Evolutionary conservation across 2,329 filamentous ascomycete species (phyloP).

Genomic region (Coniochaeta sp.): DNA sequence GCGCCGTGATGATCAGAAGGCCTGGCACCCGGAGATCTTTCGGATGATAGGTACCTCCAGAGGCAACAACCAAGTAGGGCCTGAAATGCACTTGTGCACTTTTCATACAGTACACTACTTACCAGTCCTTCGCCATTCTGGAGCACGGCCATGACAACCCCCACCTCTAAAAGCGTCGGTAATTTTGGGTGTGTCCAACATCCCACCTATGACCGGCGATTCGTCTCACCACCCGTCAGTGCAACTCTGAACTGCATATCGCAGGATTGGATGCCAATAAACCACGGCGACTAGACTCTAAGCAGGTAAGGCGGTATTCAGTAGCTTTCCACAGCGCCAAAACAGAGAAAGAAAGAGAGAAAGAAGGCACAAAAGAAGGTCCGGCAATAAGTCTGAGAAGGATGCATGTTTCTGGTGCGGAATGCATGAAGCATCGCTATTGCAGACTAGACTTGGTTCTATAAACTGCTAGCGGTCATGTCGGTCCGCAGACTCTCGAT

Average conservation of each 20-base stretch:
- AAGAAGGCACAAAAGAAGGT: too few relatives aligned
- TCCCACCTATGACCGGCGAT: background rate
- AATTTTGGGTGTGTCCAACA: background rate
- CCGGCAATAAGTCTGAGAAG: background rate
- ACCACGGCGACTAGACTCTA: background rate
- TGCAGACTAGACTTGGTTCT: too few relatives aligned
- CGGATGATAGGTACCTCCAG: background rate
- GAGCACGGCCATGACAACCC: background rate
- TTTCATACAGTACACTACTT: background rate
- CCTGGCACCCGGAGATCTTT: background rate
- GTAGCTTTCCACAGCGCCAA: background rate
- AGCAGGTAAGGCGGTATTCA: background rate
- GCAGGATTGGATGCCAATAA: background rate
- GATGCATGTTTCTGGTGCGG: too few relatives aligned
- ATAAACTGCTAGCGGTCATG: too few relatives aligned
- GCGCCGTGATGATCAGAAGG: background rate
- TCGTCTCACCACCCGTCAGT: background rate
- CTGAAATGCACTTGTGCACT: background rate
- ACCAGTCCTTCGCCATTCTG: background rate
- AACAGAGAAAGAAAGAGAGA: too few relatives aligned
- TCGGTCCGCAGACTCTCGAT: background rate
- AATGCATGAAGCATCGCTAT: too few relatives aligned
- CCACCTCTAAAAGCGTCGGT: background rate
- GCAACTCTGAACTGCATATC: background rate
- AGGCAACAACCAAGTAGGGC: background rate